Evolutionary conservation across 495 filamentous ascomycete species (phyloP).

Genomic region (Darksidea phi): DNA sequence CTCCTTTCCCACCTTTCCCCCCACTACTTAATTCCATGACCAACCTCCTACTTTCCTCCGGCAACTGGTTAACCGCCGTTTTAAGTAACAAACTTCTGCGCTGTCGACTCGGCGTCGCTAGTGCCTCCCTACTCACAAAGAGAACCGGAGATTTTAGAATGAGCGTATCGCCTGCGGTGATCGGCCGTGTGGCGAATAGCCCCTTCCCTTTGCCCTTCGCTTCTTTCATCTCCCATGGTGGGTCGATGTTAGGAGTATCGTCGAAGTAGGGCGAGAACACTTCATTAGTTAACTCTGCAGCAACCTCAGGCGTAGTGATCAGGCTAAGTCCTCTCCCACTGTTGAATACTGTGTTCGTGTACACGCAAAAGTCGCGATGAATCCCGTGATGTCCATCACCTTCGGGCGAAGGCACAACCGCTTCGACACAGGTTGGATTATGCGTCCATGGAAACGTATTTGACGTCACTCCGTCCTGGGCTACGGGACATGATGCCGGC

Average conservation of each 20-base stretch:
- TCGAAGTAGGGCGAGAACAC: conserved; percentile 10
- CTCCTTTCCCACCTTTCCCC: not conserved
- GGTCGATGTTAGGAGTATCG: not conserved
- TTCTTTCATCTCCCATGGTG: conserved; percentile 10
- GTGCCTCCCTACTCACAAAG: conserved; percentile 6
- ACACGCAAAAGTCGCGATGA: conserved; percentile 23
- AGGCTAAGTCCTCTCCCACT: conserved; percentile 21
- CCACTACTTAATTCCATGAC: conserved; percentile 20
- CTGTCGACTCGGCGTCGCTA: not conserved
- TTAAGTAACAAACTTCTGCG: not conserved
- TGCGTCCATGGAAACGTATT: conserved; percentile 16
- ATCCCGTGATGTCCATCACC: not conserved
- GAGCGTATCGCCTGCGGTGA: conserved; percentile 10
- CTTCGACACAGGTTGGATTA: conserved; percentile 15
- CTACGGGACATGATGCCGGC: not conserved
- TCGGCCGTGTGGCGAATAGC: conserved; percentile 9
- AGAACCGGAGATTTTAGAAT: conserved; percentile 20
- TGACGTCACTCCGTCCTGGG: conserved; percentile 5
- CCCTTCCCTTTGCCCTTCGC: conserved; percentile 18
- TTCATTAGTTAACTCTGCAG: not conserved
- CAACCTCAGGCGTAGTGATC: conserved; percentile 24
- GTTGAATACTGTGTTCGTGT: conserved; percentile 16
- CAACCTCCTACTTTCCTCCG: conserved; percentile 3
- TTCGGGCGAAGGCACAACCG: not conserved
- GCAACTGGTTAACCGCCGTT: conserved; percentile 17